Percentiles rank a stretch among this genome's conserved stretches.
Conservation (phyloP, 768 basidiomycete species). For the Naganishia onofrii region DNA sequence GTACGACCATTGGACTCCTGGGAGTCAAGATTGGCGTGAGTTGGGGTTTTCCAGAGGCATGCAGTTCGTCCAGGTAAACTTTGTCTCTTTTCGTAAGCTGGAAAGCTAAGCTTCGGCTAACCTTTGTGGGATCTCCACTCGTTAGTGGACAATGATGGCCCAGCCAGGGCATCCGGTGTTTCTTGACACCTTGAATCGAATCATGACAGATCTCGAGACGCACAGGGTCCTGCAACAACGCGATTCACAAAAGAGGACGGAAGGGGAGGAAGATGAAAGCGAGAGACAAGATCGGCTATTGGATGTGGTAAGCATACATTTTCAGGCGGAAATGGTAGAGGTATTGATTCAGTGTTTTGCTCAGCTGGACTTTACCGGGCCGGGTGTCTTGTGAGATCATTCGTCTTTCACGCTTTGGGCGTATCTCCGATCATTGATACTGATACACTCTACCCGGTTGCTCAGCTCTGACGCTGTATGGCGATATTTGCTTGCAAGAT, state of each 20-base stretch:
- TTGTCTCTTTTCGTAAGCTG: no score
- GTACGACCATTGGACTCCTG: constrained; percentile 28
- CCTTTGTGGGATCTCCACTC: background rate
- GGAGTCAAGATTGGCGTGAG: constrained; percentile 32
- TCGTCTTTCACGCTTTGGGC: background rate
- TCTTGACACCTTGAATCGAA: constrained; percentile 37
- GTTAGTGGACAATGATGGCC: constrained; percentile 40
- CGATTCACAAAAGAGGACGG: background rate
- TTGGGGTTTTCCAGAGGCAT: constrained; percentile 36
- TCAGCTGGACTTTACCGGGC: constrained; percentile 39
- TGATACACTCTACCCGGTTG: background rate
- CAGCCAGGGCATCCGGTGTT: constrained; percentile 39
- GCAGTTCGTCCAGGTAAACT: constrained; percentile 34
- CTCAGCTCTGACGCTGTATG: constrained; percentile 26
- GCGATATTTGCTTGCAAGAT: constrained; percentile 24
- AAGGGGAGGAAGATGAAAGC: background rate
- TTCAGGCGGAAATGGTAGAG: background rate
- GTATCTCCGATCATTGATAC: background rate
- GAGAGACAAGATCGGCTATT: background rate
- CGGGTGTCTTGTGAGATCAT: constrained; percentile 36
- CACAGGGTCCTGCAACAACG: constrained; percentile 18
- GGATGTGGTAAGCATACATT: background rate
- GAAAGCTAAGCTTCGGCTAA: background rate
- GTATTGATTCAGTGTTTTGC: background rate
- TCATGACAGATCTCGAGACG: constrained; percentile 26